Evolutionary conservation across 495 filamentous ascomycete species (phyloP).

Genomic region (Tricharina praecox): DNA sequence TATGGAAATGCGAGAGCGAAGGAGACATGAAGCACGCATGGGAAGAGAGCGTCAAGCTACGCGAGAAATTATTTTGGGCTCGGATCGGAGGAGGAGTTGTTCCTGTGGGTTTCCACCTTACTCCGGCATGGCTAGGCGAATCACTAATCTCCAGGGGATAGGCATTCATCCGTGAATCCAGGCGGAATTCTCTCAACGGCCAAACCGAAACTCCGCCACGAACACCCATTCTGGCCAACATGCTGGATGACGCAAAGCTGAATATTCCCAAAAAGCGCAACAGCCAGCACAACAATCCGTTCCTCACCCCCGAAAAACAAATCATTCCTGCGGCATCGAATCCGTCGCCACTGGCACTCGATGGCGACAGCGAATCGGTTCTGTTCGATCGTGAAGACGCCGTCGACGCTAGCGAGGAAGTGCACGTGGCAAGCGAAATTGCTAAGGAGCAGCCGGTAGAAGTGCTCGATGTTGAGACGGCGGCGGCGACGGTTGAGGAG

Average conservation of each 20-base stretch:
- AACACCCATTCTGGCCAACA: conserved; percentile 1
- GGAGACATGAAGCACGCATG: conserved; percentile 71
- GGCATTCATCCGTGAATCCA: conserved; percentile 4
- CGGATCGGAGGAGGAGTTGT: conserved; percentile 77
- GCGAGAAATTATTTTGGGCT: conserved; percentile 94
- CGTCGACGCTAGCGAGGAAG: not conserved
- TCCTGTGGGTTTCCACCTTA: conserved; percentile 28
- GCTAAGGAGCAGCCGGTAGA: not conserved
- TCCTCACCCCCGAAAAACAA: conserved; percentile 4
- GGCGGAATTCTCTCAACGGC: not conserved
- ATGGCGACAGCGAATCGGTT: not conserved
- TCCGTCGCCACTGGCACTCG: not conserved
- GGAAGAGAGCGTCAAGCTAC: conserved; percentile 76
- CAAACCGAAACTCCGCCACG: conserved; percentile 3
- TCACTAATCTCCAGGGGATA: not conserved
- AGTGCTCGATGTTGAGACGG: not conserved
- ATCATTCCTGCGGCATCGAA: not conserved
- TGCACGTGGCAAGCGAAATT: not conserved
- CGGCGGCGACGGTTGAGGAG: not conserved
- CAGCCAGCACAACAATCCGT: conserved; percentile 6
- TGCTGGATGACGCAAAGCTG: conserved; percentile 8
- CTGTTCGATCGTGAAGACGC: no score
- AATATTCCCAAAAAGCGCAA: conserved; percentile 20
- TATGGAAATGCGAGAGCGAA: conserved; percentile 60
- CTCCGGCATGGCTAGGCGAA: no score